A percentile compares a stretch with the other conserved stretches of the same genome.
phyloP scores from a whole-genome alignment of 139 green algal species.

The Coelastrella sp. region DNA sequence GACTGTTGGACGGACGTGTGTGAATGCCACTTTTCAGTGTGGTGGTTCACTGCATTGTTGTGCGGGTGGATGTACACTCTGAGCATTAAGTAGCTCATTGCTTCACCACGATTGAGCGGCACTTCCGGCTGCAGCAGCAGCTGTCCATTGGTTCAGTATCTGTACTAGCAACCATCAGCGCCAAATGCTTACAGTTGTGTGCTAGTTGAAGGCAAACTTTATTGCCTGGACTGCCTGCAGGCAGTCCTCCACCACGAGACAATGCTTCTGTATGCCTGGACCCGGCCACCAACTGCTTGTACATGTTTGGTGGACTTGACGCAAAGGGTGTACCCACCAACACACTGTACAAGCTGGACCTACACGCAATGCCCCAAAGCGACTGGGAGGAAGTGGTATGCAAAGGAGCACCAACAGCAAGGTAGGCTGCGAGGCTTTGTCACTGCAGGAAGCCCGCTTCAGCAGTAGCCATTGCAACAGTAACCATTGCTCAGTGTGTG shows the following conservation, averaged over 20 bases:
- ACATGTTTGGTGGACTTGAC: conserved; percentile 43
- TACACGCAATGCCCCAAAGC: background rate
- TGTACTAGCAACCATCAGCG: background rate
- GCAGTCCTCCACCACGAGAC: background rate
- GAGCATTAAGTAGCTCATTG: too few species aligned
- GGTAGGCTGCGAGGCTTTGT: background rate
- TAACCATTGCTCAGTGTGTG: background rate
- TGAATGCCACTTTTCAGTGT: too few species aligned
- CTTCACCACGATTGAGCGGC: too few species aligned
- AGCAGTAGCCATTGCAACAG: background rate
- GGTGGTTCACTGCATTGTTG: too few species aligned
- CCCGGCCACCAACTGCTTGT: background rate
- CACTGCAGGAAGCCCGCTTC: background rate
- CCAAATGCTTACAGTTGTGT: background rate
- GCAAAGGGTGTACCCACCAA: background rate
- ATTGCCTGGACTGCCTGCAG: background rate
- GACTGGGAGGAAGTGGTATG: conserved; percentile 1
- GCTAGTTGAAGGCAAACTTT: background rate
- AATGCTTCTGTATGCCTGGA: background rate
- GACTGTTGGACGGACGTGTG: too few species aligned
- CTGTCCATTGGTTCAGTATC: too few species aligned
- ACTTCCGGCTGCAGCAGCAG: too few species aligned
- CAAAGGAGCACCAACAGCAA: background rate
- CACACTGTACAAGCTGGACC: conserved; percentile 15
- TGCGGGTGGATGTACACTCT: too few species aligned